These are phyloP conservation scores for Salvia sclarea DNA, from an alignment of 305 asterid species.

Conservation along the genomic window DNA sequence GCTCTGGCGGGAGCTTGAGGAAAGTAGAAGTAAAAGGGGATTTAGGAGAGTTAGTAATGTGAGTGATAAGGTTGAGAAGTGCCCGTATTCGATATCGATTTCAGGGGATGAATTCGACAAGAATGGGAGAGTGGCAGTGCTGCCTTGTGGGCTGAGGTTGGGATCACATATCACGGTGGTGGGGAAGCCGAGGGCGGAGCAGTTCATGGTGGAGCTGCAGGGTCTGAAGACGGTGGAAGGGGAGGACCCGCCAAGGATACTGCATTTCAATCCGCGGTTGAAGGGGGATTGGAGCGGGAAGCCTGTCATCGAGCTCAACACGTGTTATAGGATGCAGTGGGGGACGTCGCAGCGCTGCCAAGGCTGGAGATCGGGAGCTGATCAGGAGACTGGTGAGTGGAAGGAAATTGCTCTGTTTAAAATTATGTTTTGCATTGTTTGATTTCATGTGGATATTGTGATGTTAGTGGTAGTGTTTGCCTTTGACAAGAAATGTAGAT, in stretches of 20 bases:
- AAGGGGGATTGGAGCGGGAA: slow-evolving; percentile 89
- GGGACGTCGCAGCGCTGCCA: slow-evolving; percentile 72
- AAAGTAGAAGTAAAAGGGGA: slow-evolving; percentile 11
- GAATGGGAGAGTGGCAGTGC: slow-evolving; percentile 49
- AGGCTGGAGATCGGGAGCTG: slow-evolving; percentile 66
- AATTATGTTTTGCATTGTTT: not conserved
- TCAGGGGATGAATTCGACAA: slow-evolving; percentile 48
- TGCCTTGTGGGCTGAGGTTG: slow-evolving; percentile 85
- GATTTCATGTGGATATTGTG: not conserved
- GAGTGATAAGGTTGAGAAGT: slow-evolving; percentile 31
- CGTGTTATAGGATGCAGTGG: slow-evolving; percentile 95
- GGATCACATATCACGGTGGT: slow-evolving; percentile 82
- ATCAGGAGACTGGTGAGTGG: slow-evolving; percentile 74
- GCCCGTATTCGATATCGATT: slow-evolving; percentile 58
- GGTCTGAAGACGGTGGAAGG: slow-evolving; percentile 85
- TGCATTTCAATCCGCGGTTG: slow-evolving; percentile 79
- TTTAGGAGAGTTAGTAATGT: not conserved
- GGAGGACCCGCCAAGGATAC: slow-evolving; percentile 84
- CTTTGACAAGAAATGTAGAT: not conserved
- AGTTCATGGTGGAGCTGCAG: slow-evolving; percentile 82
- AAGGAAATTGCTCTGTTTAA: not conserved
- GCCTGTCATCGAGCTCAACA: slow-evolving; percentile 86
- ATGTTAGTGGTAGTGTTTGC: not conserved
- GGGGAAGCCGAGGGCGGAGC: slow-evolving; percentile 69
- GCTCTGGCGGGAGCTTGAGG: slow-evolving; percentile 59